phyloP scores from a whole-genome alignment of 805 yeast genomes.

The Teunomyces gatunensis region DNA sequence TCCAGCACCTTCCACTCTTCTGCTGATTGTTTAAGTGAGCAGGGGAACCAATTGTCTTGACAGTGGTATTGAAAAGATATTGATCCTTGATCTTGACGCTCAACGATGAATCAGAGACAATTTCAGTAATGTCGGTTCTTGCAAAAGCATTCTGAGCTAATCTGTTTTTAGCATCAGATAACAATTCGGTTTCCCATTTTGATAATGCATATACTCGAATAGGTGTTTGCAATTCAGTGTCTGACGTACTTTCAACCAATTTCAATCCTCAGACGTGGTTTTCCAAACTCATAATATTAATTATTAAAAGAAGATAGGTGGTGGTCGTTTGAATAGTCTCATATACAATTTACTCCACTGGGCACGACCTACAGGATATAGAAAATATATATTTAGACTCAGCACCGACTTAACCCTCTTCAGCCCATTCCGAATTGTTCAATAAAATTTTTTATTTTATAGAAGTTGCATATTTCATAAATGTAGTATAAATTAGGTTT shows the following conservation, averaged over 20 bases:
- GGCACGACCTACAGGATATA: too few species aligned
- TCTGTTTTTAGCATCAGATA: slow-evolving; percentile 47
- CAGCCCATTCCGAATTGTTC: too few species aligned
- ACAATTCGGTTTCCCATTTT: slow-evolving; percentile 46
- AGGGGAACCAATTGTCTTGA: slow-evolving; percentile 36
- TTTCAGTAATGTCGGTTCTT: slow-evolving; percentile 41
- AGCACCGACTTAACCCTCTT: too few species aligned
- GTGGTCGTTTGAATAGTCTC: neutral
- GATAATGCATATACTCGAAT: slow-evolving; percentile 8
- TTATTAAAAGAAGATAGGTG: neutral
- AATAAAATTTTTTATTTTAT: too few species aligned
- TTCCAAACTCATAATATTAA: neutral
- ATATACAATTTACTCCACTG: too few species aligned
- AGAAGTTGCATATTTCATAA: neutral
- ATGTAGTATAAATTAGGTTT: neutral
- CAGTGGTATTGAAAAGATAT: slow-evolving; percentile 36
- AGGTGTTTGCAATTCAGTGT: slow-evolving; percentile 15
- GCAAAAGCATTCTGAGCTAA: slow-evolving; percentile 56
- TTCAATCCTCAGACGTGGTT: slow-evolving; percentile 11
- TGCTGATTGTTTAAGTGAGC: slow-evolving; percentile 54
- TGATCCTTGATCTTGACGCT: slow-evolving; percentile 20
- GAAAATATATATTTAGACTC: too few species aligned
- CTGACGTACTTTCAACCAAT: slow-evolving; percentile 7
- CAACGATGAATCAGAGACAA: slow-evolving; percentile 36
- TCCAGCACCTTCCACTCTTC: slow-evolving; percentile 83